Evolutionary conservation across 176 grass and related monocot species (phyloP), one percentile per base, ranked within the genome.

Genomic region (Zea luxurians): DNA sequence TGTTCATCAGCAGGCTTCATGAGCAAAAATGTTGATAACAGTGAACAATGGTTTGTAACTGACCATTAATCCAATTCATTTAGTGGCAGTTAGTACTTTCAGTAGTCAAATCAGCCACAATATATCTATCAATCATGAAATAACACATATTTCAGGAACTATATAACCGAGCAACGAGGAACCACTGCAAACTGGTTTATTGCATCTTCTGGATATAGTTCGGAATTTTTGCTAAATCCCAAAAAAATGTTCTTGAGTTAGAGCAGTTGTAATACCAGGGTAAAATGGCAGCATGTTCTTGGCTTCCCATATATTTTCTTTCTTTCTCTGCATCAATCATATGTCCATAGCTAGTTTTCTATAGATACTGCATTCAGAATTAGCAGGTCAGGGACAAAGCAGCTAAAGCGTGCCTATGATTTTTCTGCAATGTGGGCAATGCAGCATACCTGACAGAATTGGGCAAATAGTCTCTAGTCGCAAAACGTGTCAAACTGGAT

Each of bases 1-100:
- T 68, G 43, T 70, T 46, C 37, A 78, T 62, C 64, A 70, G 59
- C 53, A 64, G 37, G 55, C 64, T 58, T 16, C 8, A 18, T 43
- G 48, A 13, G 2, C 7, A 40, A 27, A 84, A 81, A 77, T 68
- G 20, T 37, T 16, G 35, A 71, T 1, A 50, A 52, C 48, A 71
- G 13, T 70, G 44, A 74, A 37, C 43, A 48, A 42, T 34, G n/a
- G 16, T 69, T 5, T 16, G 3, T 61, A 77, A 20, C 27, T 49
- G 37, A 58, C 59, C 71, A 66, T 66, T 44, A 21, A 70, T 49
- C 73, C 27, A 16, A n/a, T 10, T 45, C 10, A 35, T 71, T 68
- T 48, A 70, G 44, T 70, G 11, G 11, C 11, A 49, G 13, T 4
- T 17, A 49, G 44, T 74, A 50, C 15, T 73, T 64, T 66, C 18